These are phyloP conservation scores for Metahyphopichia silvanorum DNA, from an alignment of 805 yeast species.

Conservation along the genomic window DNA sequence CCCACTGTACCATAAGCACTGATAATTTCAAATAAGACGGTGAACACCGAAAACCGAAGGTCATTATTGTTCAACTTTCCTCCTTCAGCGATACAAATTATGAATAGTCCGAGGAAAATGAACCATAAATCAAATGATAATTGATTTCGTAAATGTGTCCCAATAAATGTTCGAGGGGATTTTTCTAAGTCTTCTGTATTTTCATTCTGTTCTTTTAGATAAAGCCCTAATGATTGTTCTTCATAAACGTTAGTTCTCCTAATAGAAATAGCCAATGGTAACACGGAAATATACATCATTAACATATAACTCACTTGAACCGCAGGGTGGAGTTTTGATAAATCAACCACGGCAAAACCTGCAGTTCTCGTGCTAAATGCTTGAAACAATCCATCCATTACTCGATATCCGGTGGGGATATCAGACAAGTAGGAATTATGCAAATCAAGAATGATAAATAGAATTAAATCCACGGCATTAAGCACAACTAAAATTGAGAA, in stretches of 20 bases:
- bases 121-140: conserved; percentile 95
- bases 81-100: conserved; percentile 86
- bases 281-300: conserved; percentile 97
- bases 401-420: conserved; percentile 63
- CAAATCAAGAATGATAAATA: conserved; percentile 78
- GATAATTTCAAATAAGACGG: conserved; percentile 79
- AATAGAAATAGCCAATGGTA: conserved; percentile 94
- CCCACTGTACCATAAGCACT: conserved; percentile 98
- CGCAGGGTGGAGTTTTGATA: conserved; percentile 77
- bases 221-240: conserved; percentile 95
- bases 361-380: conserved; percentile 94
- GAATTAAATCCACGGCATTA: conserved; percentile 73
- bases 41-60: conserved; percentile 60
- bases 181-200: conserved; percentile 32
- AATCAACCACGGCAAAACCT: conserved; percentile 74
- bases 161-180: conserved; percentile 61
- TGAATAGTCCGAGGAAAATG: conserved; percentile 77
- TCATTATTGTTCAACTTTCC: conserved; percentile 45
- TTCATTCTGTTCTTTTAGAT: conserved; percentile 38
- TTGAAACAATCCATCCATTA: conserved; percentile 83
- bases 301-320: conserved; percentile 90
- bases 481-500: conserved; percentile 67
- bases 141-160: conserved; percentile 87
- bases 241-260: conserved; percentile 97
- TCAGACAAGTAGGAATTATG: conserved; percentile 48